Conservation (phyloP, 1,284 basidiomycete genomes). For the Amylostereum chailletii region DNA sequence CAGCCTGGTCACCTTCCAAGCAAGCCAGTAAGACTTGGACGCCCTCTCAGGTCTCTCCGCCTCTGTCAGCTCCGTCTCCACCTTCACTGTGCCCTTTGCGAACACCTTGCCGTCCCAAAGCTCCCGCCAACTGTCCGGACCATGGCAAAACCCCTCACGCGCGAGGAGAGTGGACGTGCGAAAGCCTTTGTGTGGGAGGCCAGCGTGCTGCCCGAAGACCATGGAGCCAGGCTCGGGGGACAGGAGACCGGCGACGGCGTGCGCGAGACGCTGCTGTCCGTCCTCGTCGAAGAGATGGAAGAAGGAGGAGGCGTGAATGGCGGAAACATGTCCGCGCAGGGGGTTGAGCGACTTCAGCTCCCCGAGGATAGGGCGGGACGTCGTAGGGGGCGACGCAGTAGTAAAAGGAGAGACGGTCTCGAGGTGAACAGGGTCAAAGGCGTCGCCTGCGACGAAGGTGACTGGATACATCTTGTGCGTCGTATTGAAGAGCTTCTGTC, state of each 20-base stretch:
- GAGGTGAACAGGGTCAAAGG: constrained; percentile 26
- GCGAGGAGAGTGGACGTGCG: too few species aligned
- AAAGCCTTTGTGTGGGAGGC: constrained; percentile 2
- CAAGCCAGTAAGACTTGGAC: too few species aligned
- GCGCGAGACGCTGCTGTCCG: constrained; percentile 27
- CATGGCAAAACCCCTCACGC: constrained; percentile 10
- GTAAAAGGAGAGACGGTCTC: constrained; percentile 18
- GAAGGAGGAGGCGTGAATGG: constrained; percentile 33
- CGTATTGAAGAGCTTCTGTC: constrained; percentile 18
- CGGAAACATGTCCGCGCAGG: constrained; percentile 31
- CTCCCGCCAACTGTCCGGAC: constrained; percentile 19
- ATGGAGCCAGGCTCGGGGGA: constrained; percentile 23
- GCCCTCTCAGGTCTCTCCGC: too few species aligned
- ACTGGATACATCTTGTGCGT: constrained; percentile 28
- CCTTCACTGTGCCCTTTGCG: background rate
- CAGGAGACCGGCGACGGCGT: constrained; percentile 28
- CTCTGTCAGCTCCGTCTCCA: background rate
- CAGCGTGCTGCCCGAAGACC: constrained; percentile 22
- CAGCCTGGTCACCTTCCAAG: too few species aligned
- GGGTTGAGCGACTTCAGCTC: constrained; percentile 27
- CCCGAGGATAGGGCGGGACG: constrained; percentile 20
- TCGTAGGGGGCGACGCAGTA: constrained; percentile 9
- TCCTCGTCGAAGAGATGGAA: constrained; percentile 40
- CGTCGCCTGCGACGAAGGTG: constrained; percentile 33
- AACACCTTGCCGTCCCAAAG: constrained; percentile 16